Evolutionary conservation across 352 stramenopile species (phyloP).

Genomic region (Phytophthora podocarpi): DNA sequence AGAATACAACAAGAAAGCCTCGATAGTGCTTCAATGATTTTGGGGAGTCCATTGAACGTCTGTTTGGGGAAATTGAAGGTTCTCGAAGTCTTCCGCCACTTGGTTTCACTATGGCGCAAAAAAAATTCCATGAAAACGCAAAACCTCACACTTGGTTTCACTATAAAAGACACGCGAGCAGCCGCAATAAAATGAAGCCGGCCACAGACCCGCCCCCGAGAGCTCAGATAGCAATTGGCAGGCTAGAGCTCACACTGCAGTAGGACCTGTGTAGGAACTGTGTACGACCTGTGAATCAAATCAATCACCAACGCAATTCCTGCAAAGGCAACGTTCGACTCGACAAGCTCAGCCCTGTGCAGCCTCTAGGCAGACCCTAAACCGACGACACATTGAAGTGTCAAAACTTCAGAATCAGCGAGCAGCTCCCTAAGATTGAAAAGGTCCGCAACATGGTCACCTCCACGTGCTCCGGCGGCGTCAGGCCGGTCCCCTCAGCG

Average conservation of each 20-base stretch:
- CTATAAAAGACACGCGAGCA: slow-evolving; percentile 24
- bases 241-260: slow-evolving; percentile 17
- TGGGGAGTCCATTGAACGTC: no score
- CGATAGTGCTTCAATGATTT: no score
- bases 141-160: slow-evolving; percentile 4
- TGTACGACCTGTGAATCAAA: no score
- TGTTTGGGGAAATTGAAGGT: no score
- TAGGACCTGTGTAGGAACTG: no score
- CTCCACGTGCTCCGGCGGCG: neutral
- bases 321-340: no score
- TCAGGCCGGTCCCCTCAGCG: slow-evolving; percentile 7
- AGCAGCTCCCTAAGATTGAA: slow-evolving; percentile 4
- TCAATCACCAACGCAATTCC: no score
- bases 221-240: slow-evolving; percentile 27
- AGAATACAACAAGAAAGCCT: no score
- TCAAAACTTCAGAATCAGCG: neutral
- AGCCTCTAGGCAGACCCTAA: no score
- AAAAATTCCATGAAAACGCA: no score
- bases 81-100: slow-evolving; percentile 14
- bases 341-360: no score
- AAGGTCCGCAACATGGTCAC: slow-evolving; percentile 8
- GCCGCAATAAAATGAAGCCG: slow-evolving; percentile 28
- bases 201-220: neutral
- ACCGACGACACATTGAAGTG: slow-evolving; percentile 25
- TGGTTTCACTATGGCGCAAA: slow-evolving; percentile 6